These are phyloP conservation scores for Fusarium sp. DNA, from an alignment of 2,329 filamentous ascomycete genomes.

Conservation along the genomic window DNA sequence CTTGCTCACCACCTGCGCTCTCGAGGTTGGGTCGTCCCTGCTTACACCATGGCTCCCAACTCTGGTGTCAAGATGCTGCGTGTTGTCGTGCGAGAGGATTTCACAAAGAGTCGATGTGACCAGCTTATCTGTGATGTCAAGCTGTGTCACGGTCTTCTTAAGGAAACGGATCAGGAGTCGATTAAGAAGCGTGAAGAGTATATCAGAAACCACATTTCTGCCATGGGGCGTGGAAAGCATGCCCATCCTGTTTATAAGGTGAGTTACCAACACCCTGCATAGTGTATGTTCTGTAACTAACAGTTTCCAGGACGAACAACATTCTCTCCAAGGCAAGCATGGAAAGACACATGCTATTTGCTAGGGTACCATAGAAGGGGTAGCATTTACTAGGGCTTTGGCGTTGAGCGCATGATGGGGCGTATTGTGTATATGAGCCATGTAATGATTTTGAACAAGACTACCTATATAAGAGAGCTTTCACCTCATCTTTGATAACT, in stretches of 20 bases:
- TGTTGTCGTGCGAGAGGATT: conserved; percentile 93
- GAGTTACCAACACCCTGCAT: conserved; percentile 39
- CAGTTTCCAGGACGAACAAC: conserved; percentile 72
- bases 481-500: too few relatives aligned
- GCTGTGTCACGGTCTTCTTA: conserved; percentile 76
- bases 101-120: conserved; percentile 84
- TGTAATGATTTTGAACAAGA: conserved; percentile 14
- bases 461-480: neutral
- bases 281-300: neutral
- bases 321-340: conserved; percentile 88
- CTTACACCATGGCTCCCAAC: conserved; percentile 96
- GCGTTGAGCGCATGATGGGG: conserved; percentile 37
- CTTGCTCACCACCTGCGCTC: conserved; percentile 87
- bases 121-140: conserved; percentile 81
- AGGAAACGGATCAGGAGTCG: conserved; percentile 77
- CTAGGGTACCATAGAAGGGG: conserved; percentile 55
- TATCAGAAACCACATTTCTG: conserved; percentile 66
- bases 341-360: conserved; percentile 93
- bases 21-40: conserved; percentile 92
- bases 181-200: conserved; percentile 77
- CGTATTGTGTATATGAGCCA: conserved; percentile 18
- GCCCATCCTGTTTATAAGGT: conserved; percentile 61
- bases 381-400: conserved; percentile 14
- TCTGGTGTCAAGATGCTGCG: conserved; percentile 90
- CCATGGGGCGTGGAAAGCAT: conserved; percentile 64